Evolutionary conservation across 176 grass and related monocot genomes (phyloP), one percentile per base, ranked within the genome.

Genomic region (Melocanna baccifera): DNA sequence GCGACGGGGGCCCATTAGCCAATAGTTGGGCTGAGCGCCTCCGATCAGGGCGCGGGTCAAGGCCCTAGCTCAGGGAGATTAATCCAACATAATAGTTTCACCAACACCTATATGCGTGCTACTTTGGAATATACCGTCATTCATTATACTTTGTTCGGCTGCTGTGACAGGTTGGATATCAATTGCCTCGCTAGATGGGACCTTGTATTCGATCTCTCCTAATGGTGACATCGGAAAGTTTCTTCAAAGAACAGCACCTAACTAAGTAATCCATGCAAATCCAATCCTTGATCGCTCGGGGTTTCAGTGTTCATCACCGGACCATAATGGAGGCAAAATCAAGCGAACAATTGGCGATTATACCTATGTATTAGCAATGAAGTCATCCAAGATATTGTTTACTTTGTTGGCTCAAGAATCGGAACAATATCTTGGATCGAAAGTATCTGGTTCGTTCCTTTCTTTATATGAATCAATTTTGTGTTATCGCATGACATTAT

Each of bases 111-210:
- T 48, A 41, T 36, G 29, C 28, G 28, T 47, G 56, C 22, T 82
- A 71, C 22, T 83, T 46, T 70, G 53, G 57, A 41, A 15, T 72
- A 46, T 46, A 46, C 29, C 64, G 3, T 48, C 30, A 22, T 57
- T 91, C 30, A 19, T 79, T 45, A 18, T 85, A 65, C 71, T 47
- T 39, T 50, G 48, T 78, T 70, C 47, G 58, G 61, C 32, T 78
- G 11, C 25, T 84, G 61, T 80, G 76, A 65, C 69, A 97, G 95
- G 91, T 89, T 95, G 95, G 95, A 84, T 95, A 53, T 97, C 95
- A 36, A 77, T 97, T 84, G 92, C 91, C 9, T 91, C 95, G 15
- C 73, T 91, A 85, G 95, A 98, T 77, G 95, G 95, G n/a, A 80
- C 30, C 41, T 77, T 95, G 11, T 95, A 98, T 87, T 95, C 87